Conservation (phyloP, 257 asterid species). For the Solanum gandarillasii region DNA sequence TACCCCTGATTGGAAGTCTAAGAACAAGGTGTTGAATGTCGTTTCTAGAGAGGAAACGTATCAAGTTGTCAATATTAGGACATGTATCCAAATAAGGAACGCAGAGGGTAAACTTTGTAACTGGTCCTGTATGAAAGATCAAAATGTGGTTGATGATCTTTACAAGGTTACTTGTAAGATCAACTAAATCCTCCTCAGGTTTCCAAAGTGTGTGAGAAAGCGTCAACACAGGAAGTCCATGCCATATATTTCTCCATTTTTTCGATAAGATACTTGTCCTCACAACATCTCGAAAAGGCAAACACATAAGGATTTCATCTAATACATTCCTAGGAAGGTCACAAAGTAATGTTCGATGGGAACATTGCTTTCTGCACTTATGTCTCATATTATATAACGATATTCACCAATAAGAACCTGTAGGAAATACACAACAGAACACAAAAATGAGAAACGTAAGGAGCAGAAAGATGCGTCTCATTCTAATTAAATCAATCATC, state of each 20-base stretch:
- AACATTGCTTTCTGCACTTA: background rate
- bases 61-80: slow-evolving; percentile 3
- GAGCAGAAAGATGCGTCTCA: background rate
- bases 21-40: background rate
- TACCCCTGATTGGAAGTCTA: background rate
- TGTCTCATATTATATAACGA: background rate
- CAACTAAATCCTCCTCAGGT: background rate
- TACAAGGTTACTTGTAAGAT: background rate
- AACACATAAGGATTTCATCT: background rate
- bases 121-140: slow-evolving; percentile 5
- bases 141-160: background rate
- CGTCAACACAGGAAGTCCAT: background rate
- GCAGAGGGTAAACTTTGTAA: slow-evolving; percentile 6
- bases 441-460: background rate
- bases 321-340: background rate
- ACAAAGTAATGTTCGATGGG: background rate
- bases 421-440: background rate
- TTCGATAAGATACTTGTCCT: background rate
- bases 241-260: background rate
- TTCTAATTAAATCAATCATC: background rate
- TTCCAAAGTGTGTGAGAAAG: background rate
- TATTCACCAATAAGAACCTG: background rate
- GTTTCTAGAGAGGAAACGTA: slow-evolving; percentile 1
- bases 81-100: background rate
- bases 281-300: background rate